phyloP scores from a whole-genome alignment of 768 basidiomycete genomes.

The Boletus patriciae region DNA sequence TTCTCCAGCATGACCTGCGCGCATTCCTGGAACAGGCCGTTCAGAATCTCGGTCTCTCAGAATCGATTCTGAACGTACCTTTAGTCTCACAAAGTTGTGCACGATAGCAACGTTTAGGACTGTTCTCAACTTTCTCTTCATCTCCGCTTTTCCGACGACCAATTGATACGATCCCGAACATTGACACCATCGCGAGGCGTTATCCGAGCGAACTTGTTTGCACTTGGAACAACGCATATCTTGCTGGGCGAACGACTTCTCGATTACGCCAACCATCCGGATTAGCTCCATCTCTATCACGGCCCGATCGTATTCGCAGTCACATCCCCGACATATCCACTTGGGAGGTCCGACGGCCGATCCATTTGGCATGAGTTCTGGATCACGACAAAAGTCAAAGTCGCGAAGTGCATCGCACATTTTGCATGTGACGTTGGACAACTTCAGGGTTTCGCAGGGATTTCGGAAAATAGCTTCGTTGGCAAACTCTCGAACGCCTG shows the following conservation, averaged over 20 bases:
- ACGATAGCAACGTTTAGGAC: conserved; percentile 81
- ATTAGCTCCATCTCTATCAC: conserved; percentile 87
- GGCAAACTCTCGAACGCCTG: conserved; percentile 85
- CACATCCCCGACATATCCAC: conserved; percentile 74
- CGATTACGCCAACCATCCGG: conserved; percentile 66
- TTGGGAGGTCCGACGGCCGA: conserved; percentile 47
- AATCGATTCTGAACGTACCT: conserved; percentile 43
- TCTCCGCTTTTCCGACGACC: conserved; percentile 70
- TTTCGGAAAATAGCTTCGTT: conserved; percentile 84
- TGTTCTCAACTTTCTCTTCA: conserved; percentile 69
- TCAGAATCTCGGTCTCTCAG: not conserved
- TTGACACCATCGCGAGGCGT: conserved; percentile 77
- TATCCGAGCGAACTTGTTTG: conserved; percentile 87
- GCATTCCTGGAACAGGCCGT: conserved; percentile 33
- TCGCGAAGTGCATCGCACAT: conserved; percentile 84
- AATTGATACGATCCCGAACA: conserved; percentile 86
- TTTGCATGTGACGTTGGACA: conserved; percentile 85
- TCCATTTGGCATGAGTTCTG: conserved; percentile 68
- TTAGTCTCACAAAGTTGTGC: conserved; percentile 66
- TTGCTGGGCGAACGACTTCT: conserved; percentile 80
- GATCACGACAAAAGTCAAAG: conserved; percentile 95
- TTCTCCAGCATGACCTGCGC: conserved; percentile 39
- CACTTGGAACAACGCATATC: conserved; percentile 89
- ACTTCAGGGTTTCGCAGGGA: conserved; percentile 84
- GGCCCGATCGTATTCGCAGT: conserved; percentile 83